Evolutionary conservation across 371 early-diverging fungal genomes (phyloP).

Genomic region (Mortierella sp.): DNA sequence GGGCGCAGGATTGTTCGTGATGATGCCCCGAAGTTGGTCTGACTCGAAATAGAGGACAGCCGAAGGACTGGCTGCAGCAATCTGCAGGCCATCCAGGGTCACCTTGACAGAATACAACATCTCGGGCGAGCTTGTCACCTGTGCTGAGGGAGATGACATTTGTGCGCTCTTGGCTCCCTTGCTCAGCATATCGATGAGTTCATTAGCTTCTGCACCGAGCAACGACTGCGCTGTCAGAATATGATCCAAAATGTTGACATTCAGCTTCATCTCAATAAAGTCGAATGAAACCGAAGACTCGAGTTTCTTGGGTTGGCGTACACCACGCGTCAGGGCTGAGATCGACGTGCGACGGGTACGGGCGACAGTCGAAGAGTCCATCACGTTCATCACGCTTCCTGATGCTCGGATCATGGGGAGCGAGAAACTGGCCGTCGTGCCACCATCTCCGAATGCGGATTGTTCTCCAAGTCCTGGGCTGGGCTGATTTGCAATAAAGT

Average conservation of each 20-base stretch:
- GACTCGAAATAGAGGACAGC: slow-evolving; percentile 75
- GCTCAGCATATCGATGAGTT: slow-evolving; percentile 75
- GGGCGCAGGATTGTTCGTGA: slow-evolving; percentile 58
- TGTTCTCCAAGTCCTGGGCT: slow-evolving; percentile 17
- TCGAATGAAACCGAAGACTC: slow-evolving; percentile 71
- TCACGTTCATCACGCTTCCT: slow-evolving; percentile 58
- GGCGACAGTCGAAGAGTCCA: slow-evolving; percentile 25
- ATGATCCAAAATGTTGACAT: slow-evolving; percentile 81
- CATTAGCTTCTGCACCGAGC: slow-evolving; percentile 82
- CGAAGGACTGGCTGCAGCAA: slow-evolving; percentile 76
- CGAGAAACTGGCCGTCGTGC: slow-evolving; percentile 59
- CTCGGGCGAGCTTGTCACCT: slow-evolving; percentile 7
- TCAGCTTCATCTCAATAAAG: slow-evolving; percentile 70
- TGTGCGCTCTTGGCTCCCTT: slow-evolving; percentile 42
- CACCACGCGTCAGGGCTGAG: slow-evolving; percentile 31
- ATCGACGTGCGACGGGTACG: slow-evolving; percentile 38
- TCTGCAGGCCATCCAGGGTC: slow-evolving; percentile 67
- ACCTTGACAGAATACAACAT: slow-evolving; percentile 68
- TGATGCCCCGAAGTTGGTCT: slow-evolving; percentile 67
- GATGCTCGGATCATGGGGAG: slow-evolving; percentile 70
- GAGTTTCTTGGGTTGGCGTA: slow-evolving; percentile 53
- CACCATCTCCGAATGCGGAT: slow-evolving; percentile 24
- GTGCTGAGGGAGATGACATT: slow-evolving; percentile 11
- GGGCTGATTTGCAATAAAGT: slow-evolving; percentile 57
- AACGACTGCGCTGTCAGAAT: slow-evolving; percentile 82